Conservation (phyloP, 176 grass and related monocot genomes). For the Ampelocalamus luodianensis region DNA sequence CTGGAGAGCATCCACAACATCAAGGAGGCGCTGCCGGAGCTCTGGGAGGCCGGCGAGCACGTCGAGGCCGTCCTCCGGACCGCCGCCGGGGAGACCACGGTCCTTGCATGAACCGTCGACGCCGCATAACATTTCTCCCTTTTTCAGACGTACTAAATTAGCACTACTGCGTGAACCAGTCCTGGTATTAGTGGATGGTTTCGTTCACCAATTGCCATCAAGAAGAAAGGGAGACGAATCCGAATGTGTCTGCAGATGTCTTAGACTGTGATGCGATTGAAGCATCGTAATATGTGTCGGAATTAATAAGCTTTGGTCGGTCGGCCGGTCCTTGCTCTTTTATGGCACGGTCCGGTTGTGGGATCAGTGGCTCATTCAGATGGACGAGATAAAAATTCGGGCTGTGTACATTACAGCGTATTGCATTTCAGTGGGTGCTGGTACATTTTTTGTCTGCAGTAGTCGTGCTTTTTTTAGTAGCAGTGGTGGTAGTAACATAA, state of each 20-base stretch:
- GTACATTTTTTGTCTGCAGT: too few species aligned
- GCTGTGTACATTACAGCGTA: too few species aligned
- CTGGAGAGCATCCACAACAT: constrained; percentile 98
- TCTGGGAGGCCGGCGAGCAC: constrained; percentile 67
- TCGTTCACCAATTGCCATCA: not conserved
- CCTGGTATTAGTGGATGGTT: not conserved
- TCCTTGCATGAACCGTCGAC: constrained; percentile 54
- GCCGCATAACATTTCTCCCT: not conserved
- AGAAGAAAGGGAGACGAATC: not conserved
- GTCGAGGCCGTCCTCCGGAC: constrained; percentile 58
- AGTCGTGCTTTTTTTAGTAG: too few species aligned
- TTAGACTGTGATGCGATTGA: not conserved
- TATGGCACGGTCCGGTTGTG: not conserved
- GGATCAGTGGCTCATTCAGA: too few species aligned
- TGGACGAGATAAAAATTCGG: too few species aligned
- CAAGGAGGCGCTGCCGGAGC: constrained; percentile 85
- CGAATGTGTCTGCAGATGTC: not conserved
- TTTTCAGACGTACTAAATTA: not conserved
- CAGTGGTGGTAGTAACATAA: too few species aligned
- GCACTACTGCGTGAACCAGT: not conserved
- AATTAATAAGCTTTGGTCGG: not conserved
- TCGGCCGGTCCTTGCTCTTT: not conserved
- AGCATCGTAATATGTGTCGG: not conserved
- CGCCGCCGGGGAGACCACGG: constrained; percentile 63
- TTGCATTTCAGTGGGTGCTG: too few species aligned